A percentile compares a stretch with the other conserved stretches of the same genome.
Conservation (phyloP, 768 basidiomycete genomes). For the Leucosporidium creatinivorum region DNA sequence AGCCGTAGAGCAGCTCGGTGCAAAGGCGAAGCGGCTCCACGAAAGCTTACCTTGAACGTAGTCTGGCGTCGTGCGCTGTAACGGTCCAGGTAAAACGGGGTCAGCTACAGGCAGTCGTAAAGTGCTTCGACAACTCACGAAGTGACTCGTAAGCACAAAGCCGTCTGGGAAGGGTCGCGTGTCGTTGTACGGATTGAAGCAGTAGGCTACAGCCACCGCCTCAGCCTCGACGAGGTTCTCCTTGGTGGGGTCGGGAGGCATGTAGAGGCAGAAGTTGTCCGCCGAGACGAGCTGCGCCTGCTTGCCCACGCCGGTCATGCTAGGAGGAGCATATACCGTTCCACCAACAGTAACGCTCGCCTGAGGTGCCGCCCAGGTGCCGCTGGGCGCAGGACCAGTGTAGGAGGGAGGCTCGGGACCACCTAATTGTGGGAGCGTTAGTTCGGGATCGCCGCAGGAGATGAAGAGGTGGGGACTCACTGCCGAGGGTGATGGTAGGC, state of each 20-base stretch:
- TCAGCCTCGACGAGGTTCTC: constrained; percentile 11
- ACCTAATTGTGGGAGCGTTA: not conserved
- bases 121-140: not conserved
- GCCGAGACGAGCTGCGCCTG: not conserved
- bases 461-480: no score
- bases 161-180: constrained; percentile 7
- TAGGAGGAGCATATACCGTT: not conserved
- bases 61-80: not conserved
- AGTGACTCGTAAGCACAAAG: constrained; percentile 1
- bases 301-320: constrained; percentile 1
- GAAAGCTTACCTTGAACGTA: constrained; percentile 2
- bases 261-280: constrained; percentile 2
- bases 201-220: constrained; percentile 8
- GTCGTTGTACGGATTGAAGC: constrained; percentile 8
- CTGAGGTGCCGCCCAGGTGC: not conserved
- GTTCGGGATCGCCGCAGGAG: no score
- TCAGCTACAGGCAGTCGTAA: no score
- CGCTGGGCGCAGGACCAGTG: not conserved
- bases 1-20: no score
- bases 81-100: not conserved
- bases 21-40: no score
- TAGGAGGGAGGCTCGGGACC: not conserved
- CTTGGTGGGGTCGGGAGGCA: constrained; percentile 1
- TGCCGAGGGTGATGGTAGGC: no score
- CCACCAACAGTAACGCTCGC: not conserved